These are phyloP conservation scores for Chlorencoelia australis DNA, from an alignment of 2,329 filamentous ascomycete genomes.

Conservation along the genomic window DNA sequence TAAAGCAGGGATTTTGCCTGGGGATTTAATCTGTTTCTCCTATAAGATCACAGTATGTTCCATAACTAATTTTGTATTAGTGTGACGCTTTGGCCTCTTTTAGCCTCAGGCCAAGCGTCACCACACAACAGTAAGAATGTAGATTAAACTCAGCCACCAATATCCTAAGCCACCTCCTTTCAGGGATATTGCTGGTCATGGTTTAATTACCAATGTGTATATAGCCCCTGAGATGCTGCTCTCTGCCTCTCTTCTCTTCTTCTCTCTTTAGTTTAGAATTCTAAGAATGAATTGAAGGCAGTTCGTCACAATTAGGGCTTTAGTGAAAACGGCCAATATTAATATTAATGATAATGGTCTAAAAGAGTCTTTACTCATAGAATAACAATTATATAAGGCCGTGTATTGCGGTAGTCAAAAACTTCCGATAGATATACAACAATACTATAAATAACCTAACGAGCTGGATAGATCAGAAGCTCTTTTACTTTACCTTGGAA, in stretches of 20 bases:
- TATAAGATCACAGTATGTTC: constrained; percentile 6
- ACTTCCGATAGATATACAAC: constrained; percentile 7
- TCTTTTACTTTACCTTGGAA: constrained; percentile 7
- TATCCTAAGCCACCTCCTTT: too few species aligned
- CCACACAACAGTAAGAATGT: too few species aligned
- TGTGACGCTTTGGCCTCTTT: too few species aligned
- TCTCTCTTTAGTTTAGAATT: too few species aligned
- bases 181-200: too few species aligned
- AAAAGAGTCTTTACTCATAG: constrained; percentile 5
- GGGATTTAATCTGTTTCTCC: constrained; percentile 4
- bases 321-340: constrained; percentile 8
- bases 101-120: too few species aligned
- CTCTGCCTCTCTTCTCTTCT: too few species aligned
- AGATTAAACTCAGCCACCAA: too few species aligned
- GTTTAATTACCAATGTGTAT: too few species aligned
- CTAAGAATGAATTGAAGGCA: too few species aligned
- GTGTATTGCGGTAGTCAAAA: constrained; percentile 6
- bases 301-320: too few species aligned
- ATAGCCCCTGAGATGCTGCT: too few species aligned
- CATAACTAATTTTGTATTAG: constrained; percentile 4
- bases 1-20: constrained; percentile 6
- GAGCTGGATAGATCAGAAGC: constrained; percentile 6
- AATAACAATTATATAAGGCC: constrained; percentile 9
- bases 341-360: constrained; percentile 5
- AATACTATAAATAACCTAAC: constrained; percentile 6